Evolutionary conservation across 306 rosid genomes (phyloP).

Genomic region (Vachellia pachyceras): DNA sequence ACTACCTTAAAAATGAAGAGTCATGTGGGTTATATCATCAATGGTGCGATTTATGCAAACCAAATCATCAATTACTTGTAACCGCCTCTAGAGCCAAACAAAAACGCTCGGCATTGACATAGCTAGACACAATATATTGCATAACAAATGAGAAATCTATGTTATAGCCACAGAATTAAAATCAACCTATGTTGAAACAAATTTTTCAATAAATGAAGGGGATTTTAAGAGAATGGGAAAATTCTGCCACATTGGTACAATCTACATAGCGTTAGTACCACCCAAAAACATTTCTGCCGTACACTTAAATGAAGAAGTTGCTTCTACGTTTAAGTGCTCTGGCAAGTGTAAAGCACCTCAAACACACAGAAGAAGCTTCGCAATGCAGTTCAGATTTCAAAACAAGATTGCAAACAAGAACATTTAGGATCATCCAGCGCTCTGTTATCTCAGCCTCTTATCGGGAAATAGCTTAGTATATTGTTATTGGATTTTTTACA

Average conservation of each 20-base stretch:
- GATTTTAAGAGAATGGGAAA: neutral
- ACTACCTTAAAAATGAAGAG: neutral
- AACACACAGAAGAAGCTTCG: conserved; percentile 2
- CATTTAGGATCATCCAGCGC: neutral
- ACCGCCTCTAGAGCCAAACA: neutral
- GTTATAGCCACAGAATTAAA: neutral
- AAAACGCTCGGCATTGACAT: neutral
- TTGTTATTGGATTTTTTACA: neutral
- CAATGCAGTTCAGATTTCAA: conserved; percentile 1
- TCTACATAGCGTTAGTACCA: neutral
- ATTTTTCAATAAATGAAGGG: neutral
- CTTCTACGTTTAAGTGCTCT: neutral
- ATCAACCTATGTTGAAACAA: neutral
- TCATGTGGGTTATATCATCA: neutral
- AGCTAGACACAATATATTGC: conserved; percentile 1
- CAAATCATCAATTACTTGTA: neutral
- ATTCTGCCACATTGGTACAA: neutral
- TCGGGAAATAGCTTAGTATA: neutral
- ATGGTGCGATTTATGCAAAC: neutral
- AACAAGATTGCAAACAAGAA: conserved; percentile 14
- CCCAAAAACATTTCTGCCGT: neutral
- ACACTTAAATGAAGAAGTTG: neutral
- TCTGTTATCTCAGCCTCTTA: conserved; percentile 11
- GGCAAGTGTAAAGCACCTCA: neutral
- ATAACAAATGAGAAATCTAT: neutral